Evolutionary conservation across 1,284 basidiomycete genomes (phyloP), one percentile per base, ranked within the genome.

Genomic region (Termitomyces sp.): DNA sequence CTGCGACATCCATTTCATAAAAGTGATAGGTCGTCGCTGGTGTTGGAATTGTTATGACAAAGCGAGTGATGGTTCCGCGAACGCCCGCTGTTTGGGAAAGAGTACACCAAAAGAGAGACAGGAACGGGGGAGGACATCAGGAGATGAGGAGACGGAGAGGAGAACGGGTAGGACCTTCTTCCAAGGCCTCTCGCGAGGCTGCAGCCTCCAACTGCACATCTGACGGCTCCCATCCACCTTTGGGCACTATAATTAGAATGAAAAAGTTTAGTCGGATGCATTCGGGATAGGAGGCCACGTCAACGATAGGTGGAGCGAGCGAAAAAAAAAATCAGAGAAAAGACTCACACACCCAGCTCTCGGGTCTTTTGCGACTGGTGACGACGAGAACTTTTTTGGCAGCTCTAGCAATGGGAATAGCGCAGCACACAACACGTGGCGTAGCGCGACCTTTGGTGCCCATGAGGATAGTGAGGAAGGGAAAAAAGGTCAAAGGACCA

Each of bases 161-260:
- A 78, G 80, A 81, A 81, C 77, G 83, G 82, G 81, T 84, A 81
- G 81, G 86, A 91, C 88, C 88, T 91, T 91, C 88, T 88, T 91
- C 88, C 71, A 86, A 77, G 73, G 88, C 88, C 83, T 91, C 88
- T 69, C 89, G 81, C 66, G 82, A 85, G 72, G 89, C 89, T 68
- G 88, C 89, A 72, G 81, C 83, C 77, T 90, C 87, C 65, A 91
- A 73, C 69, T 76, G 77, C 63, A 77, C 81, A 79, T 91, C 88
- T 56, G 83, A 77, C 61, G 81, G 74, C 72, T 91, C 88, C 84
- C 84, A 91, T 64, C 88, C 88, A 71, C 88, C 88, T 75, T 91
- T 91, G 24, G 88, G 88, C 66, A 91, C 89, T 91, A 65, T 44
- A 41, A 46, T 49, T 50, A 7, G 35, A 46, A 55, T 51, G 54